Base-by-base conservation (phyloP, 2,329 filamentous ascomycete species). In the Sporothrix schenckii region DNA sequence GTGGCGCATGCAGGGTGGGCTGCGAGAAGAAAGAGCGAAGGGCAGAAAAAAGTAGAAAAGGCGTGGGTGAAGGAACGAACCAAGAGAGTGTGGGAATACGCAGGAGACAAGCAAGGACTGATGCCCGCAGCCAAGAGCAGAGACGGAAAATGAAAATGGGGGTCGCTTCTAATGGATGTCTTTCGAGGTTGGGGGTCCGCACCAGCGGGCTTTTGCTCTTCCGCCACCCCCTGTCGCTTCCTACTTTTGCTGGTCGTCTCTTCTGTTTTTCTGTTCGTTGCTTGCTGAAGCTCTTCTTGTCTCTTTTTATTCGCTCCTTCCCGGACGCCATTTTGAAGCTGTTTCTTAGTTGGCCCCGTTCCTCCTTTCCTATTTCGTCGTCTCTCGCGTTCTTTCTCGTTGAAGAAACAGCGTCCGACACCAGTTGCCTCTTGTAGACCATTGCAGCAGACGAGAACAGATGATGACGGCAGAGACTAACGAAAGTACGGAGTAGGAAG, bases 161-260 rank as follows among this genome's bases (percentile, higher is more conserved):
- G 66, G 66, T 66, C 60, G 58, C 39, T 30, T 58, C 61, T 61
- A 3, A 3, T 61, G 56, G 39, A 24, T 41, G n/a, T 52, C 34
- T 47, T 71, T 68, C 65, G 39, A 68, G 58, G 58, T 69, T 69
- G 56, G 70, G 69, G 69, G 56, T 56, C 50, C 65, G 44, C 54
- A 52, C 21, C 66, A 16, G 41, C 41, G 44, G 54, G 52, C 27
- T 60, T 50, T 60, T 49, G 30, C 66, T 56, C 52, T 56, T 50
- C 13, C 44, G 34, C 47, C 14, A 13, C 21, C 16, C 49, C 50
- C 50, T 24, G 68, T 69, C 54, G 49, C 44, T 53, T 68, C 21
- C 50, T 56, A 34, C 34, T 6, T 34, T 9, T 34, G 6, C 34
- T 34, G 34, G 34, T 44, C 2, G 41, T 69, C 13, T 34, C 34